phyloP scores from a whole-genome alignment of 306 rosid genomes.

The Vigna reflexopilosa region DNA sequence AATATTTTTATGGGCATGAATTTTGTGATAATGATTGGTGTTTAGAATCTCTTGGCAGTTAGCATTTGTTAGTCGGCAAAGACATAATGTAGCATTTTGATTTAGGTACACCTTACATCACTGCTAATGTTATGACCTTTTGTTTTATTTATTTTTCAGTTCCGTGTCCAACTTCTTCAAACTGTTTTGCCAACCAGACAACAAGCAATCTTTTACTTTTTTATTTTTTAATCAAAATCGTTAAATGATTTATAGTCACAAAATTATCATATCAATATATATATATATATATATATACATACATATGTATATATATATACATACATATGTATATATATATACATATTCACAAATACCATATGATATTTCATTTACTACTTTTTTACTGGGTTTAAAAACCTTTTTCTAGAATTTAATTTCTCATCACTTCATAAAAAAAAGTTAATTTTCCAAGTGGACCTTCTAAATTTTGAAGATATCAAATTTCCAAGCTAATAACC shows the following conservation, averaged over 20 bases:
- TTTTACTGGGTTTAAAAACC: too few species aligned
- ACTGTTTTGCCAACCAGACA: neutral
- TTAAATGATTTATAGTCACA: neutral
- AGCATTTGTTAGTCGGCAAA: neutral
- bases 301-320: too few species aligned
- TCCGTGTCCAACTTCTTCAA: neutral
- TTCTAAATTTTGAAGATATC: too few species aligned
- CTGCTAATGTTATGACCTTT: neutral
- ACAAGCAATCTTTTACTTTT: neutral
- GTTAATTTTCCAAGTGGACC: too few species aligned
- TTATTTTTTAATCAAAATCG: neutral
- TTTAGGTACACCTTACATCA: neutral
- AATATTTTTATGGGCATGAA: too few species aligned
- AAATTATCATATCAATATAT: neutral
- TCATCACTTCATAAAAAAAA: too few species aligned
- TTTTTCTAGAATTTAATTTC: too few species aligned
- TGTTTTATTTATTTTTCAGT: conserved; percentile 33
- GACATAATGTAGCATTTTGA: neutral
- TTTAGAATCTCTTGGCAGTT: neutral
- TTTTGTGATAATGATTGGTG: neutral
- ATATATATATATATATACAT: too few species aligned
- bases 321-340: too few species aligned
- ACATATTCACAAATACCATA: neutral
- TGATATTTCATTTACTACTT: too few species aligned
- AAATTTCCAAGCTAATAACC: neutral